Percentiles rank a stretch among this genome's conserved stretches.
These are phyloP conservation scores for Rhodotorula mucilaginosa DNA, from an alignment of 1,284 basidiomycete genomes.

Conservation along the genomic window DNA sequence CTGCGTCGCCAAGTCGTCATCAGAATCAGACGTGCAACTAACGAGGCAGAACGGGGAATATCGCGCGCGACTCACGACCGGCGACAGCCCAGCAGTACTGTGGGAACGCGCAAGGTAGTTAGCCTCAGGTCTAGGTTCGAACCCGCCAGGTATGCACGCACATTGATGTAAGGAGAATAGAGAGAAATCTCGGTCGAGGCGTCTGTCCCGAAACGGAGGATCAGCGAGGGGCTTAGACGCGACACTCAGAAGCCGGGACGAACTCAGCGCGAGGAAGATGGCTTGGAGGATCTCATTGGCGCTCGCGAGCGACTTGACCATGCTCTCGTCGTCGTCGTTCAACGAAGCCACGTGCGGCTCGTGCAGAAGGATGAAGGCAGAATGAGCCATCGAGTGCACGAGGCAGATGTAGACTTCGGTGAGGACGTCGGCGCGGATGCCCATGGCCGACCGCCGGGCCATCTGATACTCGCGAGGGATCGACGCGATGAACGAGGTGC, in stretches of 20 bases:
- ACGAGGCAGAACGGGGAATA: not conserved
- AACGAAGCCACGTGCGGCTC: conserved; percentile 37
- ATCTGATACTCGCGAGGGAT: conserved; percentile 41
- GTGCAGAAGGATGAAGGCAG: conserved; percentile 39
- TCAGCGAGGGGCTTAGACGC: not conserved
- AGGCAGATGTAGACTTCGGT: conserved; percentile 26
- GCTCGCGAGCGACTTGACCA: conserved; percentile 27
- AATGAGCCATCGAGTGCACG: conserved; percentile 36
- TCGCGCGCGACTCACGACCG: conserved; percentile 19
- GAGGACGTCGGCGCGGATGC: not conserved
- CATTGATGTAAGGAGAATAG: conserved; percentile 37
- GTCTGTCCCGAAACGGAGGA: not conserved
- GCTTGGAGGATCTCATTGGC: conserved; percentile 38
- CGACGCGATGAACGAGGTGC: conserved; percentile 39
- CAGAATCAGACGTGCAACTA: not conserved
- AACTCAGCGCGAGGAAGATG: conserved; percentile 32
- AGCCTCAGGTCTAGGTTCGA: not conserved
- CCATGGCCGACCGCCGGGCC: not conserved
- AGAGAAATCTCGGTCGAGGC: conserved; percentile 40
- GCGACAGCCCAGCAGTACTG: conserved; percentile 38
- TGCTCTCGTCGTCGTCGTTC: conserved; percentile 25
- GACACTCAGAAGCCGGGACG: not conserved
- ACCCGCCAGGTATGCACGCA: not conserved
- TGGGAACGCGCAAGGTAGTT: too few relatives aligned
- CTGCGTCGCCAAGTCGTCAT: not conserved